These are phyloP conservation scores for Ilyonectria destructans DNA, from an alignment of 2,329 filamentous ascomycete genomes.

Conservation along the genomic window DNA sequence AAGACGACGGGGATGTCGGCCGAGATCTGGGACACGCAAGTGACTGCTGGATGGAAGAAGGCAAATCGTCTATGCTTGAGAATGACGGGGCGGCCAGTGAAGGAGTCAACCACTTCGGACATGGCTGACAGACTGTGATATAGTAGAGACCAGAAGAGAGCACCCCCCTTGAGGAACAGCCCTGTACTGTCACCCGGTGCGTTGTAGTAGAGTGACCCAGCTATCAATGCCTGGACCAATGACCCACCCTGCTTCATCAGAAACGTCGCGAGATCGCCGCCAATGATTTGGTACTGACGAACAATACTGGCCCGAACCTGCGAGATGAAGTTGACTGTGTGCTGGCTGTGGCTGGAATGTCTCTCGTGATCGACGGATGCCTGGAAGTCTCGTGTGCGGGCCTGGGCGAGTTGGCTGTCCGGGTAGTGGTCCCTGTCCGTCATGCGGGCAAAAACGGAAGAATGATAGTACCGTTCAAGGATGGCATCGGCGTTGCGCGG, in stretches of 20 bases:
- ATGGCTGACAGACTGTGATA: constrained; percentile 72
- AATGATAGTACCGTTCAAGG: constrained; percentile 71
- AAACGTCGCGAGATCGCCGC: constrained; percentile 82
- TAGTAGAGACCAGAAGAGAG: constrained; percentile 67
- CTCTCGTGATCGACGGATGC: constrained; percentile 68
- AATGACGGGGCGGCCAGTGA: too few relatives aligned
- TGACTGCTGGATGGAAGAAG: constrained; percentile 69
- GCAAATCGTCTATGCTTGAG: constrained; percentile 64
- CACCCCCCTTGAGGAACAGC: constrained; percentile 71
- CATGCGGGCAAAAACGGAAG: background rate
- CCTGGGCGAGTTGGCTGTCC: constrained; percentile 75
- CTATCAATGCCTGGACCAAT: constrained; percentile 80
- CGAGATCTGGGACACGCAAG: constrained; percentile 69
- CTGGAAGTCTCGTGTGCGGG: constrained; percentile 70
- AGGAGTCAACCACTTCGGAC: constrained; percentile 81
- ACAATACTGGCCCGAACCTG: constrained; percentile 80
- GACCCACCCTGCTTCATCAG: constrained; percentile 87
- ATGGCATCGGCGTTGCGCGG: constrained; percentile 81
- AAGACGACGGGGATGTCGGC: constrained; percentile 75
- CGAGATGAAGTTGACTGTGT: constrained; percentile 81
- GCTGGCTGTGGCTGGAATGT: constrained; percentile 80
- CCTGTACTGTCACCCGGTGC: constrained; percentile 72
- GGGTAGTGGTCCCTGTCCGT: constrained; percentile 66
- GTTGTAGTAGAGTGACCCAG: constrained; percentile 85
- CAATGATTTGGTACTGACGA: constrained; percentile 84